Base-by-base conservation (phyloP, 768 basidiomycete genomes). In the Cyclocybe cylindracea region DNA sequence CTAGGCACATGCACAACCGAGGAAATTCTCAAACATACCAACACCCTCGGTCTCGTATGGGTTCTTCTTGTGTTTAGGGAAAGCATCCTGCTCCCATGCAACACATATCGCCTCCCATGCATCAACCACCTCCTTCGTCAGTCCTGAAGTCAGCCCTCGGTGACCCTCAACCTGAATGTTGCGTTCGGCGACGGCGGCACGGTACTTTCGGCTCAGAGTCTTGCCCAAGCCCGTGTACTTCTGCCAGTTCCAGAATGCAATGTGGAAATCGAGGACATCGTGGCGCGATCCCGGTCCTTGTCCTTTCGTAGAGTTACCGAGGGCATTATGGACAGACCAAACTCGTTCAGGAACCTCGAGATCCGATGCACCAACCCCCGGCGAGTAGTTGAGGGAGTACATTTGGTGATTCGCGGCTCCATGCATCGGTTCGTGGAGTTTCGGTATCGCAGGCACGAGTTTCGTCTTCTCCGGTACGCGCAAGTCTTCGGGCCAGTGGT, bases 191-290 rank as follows among this genome's bases (percentile, higher is more conserved):
- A n/a, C n/a, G n/a, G n/a, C n/a, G n/a, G n/a, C n/a, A n/a, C n/a
- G n/a, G n/a, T n/a, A n/a, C n/a, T n/a, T n/a, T n/a, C n/a, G n/a
- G n/a, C n/a, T n/a, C n/a, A n/a, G n/a, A n/a, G n/a, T n/a, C n/a
- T n/a, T n/a, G n/a, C n/a, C n/a, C n/a, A n/a, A n/a, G n/a, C n/a
- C n/a, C n/a, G n/a, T n/a, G 14, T 59, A 45, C 39, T 67, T 70
- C 38, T 48, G 19, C 66, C 66, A 70, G 48, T 70, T 70, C 55
- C n/a, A n/a, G n/a, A n/a, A n/a, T n/a, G n/a, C n/a, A n/a, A n/a
- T n/a, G n/a, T n/a, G n/a, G n/a, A n/a, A 43, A 18, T 57, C 52
- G 0, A 57, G 39, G 0, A 44, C 34, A 14, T 57, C 56, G 0
- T 54, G 44, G n/a, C 52, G 48, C 10, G 56, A 54, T 5, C 56